Base-by-base conservation (phyloP, 2,329 filamentous ascomycete genomes). In the Aspergillus pseudoviridinutans region DNA sequence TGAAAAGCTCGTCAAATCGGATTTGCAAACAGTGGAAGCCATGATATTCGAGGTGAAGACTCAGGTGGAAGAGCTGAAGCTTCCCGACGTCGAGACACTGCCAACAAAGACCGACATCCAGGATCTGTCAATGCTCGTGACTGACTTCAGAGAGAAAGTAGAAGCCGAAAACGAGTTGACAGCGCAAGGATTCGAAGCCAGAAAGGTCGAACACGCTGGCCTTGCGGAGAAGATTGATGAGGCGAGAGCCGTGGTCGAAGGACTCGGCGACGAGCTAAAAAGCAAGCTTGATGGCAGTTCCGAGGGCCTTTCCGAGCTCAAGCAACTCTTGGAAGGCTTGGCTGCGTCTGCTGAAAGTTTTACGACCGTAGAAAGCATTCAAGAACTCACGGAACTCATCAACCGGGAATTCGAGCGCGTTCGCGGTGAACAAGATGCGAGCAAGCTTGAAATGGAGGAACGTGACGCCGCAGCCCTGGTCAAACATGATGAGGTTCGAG, bases 401-500 rank as follows among this genome's bases (percentile, higher is more conserved):
- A 92, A 89, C 72, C 79, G 84, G 1, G 92, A 97, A 70, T 96
- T 97, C 59, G 92, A 97, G 67, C 89, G 92, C 61, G 88, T 90
- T 10, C 89, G 91, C 64, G 86, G 87, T 17, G 86, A 89, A n/a
- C 82, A 94, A 25, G 88, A 90, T 56, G 89, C 88, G 6, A 83
- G 87, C 53, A 94, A 93, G 76, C 80, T 91, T n/a, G 91, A 96
- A 60, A 84, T 87, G 3, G 90, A 85, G 46, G 82, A 86, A 64
- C 80, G 82, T 53, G 79, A 83, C 49, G 78, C 82, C 2, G 77
- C 81, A 17, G 68, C 79, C 17, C 71, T 84, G 9, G 80, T 83
- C 61, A 87, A 87, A 71, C 82, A 86, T 35, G 83, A 85, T 24
- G 84, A 87, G 65, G 77, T 79, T 55, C 82, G 82, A 58, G 79